Evolutionary conservation across 1,284 basidiomycete genomes (phyloP).

Genomic region (Acaromyces ingoldii): DNA sequence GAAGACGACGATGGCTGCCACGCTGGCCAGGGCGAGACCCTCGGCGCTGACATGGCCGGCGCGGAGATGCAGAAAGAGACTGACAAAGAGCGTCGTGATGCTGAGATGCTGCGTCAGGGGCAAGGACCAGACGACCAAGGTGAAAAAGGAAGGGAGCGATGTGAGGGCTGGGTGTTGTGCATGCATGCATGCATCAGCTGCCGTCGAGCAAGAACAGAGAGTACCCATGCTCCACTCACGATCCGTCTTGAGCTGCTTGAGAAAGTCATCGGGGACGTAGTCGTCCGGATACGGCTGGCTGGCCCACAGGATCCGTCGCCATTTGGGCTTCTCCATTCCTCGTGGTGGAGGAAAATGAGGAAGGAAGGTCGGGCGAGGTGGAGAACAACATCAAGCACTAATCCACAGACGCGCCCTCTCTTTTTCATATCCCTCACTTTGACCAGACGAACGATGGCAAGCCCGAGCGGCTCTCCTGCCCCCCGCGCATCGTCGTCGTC

Average conservation of each 20-base stretch:
- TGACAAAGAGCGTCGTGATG: not conserved
- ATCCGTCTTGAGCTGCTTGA: conserved; percentile 70
- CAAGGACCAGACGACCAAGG: conserved; percentile 1
- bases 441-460: too few relatives aligned
- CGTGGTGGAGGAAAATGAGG: too few relatives aligned
- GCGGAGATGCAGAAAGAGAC: not conserved
- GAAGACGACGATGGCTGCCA: not conserved
- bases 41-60: not conserved
- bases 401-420: too few relatives aligned
- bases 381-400: too few relatives aligned
- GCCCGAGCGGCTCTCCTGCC: too few relatives aligned
- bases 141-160: not conserved
- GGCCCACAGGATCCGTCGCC: conserved; percentile 83
- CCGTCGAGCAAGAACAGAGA: too few relatives aligned
- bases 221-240: conserved; percentile 58
- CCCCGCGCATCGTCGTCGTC: too few relatives aligned
- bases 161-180: conserved; percentile 1
- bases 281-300: conserved; percentile 74
- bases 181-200: not conserved
- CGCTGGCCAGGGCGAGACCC: not conserved
- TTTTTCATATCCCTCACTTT: too few relatives aligned
- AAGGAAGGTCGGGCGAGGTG: too few relatives aligned
- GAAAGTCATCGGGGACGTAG: conserved; percentile 72
- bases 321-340: too few relatives aligned
- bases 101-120: conserved; percentile 9